Evolutionary conservation across 2,329 filamentous ascomycete genomes (phyloP).

Genomic region (Ophiosphaerella korrae): DNA sequence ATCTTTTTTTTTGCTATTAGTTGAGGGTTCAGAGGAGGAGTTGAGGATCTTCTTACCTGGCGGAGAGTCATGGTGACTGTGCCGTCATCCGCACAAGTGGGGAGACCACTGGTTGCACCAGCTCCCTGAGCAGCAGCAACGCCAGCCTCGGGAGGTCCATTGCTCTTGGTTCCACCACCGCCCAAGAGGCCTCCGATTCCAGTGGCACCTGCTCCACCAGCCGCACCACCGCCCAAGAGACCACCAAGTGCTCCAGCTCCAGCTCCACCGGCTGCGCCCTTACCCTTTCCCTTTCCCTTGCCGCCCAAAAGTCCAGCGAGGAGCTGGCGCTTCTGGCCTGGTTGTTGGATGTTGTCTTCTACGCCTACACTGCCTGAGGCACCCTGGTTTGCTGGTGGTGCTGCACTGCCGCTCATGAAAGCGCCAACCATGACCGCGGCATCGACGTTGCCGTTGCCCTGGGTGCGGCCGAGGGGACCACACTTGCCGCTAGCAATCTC

Average conservation of each 20-base stretch:
- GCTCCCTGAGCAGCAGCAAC: slow-evolving; percentile 61
- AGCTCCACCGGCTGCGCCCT: slow-evolving; percentile 8
- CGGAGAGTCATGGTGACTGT: slow-evolving; percentile 67
- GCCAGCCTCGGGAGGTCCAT: slow-evolving; percentile 56
- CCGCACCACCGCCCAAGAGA: slow-evolving; percentile 37
- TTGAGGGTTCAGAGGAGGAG: neutral
- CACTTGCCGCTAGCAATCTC: slow-evolving; percentile 62
- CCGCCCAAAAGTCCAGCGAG: slow-evolving; percentile 44
- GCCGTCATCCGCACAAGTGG: slow-evolving; percentile 65
- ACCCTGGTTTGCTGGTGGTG: slow-evolving; percentile 38
- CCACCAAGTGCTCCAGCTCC: slow-evolving; percentile 30
- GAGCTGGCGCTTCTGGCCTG: slow-evolving; percentile 38
- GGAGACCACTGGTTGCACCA: slow-evolving; percentile 61
- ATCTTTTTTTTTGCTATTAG: slow-evolving; percentile 41
- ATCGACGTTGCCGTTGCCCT: slow-evolving; percentile 65
- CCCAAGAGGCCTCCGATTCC: slow-evolving; percentile 39
- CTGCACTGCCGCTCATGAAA: slow-evolving; percentile 59
- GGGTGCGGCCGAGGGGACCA: slow-evolving; percentile 66
- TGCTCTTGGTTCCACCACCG: slow-evolving; percentile 54
- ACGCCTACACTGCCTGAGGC: slow-evolving; percentile 38
- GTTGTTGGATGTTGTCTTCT: slow-evolving; percentile 37
- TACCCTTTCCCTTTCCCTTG: slow-evolving; percentile 6
- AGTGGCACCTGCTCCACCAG: slow-evolving; percentile 27
- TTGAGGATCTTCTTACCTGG: slow-evolving; percentile 47
- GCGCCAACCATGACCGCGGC: slow-evolving; percentile 62